Conservation (phyloP, 257 asterid species). For the Plantago major region DNA sequence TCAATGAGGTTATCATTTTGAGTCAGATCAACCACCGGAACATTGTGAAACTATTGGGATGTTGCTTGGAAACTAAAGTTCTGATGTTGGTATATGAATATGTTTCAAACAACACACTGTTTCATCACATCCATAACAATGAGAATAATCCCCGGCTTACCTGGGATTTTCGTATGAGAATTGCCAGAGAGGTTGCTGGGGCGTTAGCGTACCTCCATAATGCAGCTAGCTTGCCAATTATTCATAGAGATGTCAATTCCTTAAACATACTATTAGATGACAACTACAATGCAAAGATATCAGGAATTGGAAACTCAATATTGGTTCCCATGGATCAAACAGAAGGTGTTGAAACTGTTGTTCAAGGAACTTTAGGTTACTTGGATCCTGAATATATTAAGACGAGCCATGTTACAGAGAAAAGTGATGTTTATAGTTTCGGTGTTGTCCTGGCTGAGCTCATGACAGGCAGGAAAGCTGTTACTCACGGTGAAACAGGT, state of each 20-base stretch:
- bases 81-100: not conserved
- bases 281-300: not conserved
- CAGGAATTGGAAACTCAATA: not conserved
- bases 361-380: not conserved
- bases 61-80: not conserved
- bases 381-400: not conserved
- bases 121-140: not conserved
- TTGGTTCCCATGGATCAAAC: not conserved
- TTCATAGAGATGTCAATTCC: not conserved
- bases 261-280: not conserved
- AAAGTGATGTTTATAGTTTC: constrained; percentile 3
- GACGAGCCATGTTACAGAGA: not conserved
- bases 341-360: not conserved
- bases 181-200: not conserved
- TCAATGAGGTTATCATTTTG: not conserved
- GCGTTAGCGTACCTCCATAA: constrained; percentile 3
- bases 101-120: not conserved
- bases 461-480: not conserved
- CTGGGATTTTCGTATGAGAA: not conserved
- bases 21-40: not conserved
- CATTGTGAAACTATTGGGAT: constrained; percentile 1
- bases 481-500: not conserved
- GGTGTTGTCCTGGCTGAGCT: constrained; percentile 6
- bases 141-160: not conserved
- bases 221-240: not conserved